Conservation (phyloP, 352 stramenopile genomes). For the Globisporangium middletonii region DNA sequence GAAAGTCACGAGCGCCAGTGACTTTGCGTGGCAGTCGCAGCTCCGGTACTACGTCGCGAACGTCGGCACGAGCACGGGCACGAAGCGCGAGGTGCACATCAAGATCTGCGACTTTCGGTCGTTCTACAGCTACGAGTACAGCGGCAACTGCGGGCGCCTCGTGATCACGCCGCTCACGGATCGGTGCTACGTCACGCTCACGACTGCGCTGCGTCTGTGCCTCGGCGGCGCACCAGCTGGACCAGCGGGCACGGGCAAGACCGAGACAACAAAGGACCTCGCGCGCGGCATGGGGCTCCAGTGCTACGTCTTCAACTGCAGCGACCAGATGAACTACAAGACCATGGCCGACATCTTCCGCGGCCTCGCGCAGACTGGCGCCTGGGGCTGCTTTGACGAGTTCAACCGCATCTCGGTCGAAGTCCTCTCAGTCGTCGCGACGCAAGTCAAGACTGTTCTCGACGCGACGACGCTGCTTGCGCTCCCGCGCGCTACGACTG, state of each 20-base stretch:
- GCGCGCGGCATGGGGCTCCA: slow-evolving; percentile 68
- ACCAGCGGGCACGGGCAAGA: slow-evolving; percentile 83
- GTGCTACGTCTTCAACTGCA: slow-evolving; percentile 88
- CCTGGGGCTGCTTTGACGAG: slow-evolving; percentile 96
- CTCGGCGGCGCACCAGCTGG: slow-evolving; percentile 73
- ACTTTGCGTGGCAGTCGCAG: slow-evolving; percentile 95
- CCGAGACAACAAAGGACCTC: slow-evolving; percentile 82
- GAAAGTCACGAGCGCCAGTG: slow-evolving; percentile 87
- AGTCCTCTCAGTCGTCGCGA: slow-evolving; percentile 93
- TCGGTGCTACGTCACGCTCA: slow-evolving; percentile 87
- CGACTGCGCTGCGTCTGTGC: slow-evolving; percentile 70
- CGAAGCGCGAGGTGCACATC: slow-evolving; percentile 77
- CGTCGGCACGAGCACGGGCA: slow-evolving; percentile 24
- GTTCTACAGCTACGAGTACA: slow-evolving; percentile 96
- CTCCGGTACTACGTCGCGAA: slow-evolving; percentile 90
- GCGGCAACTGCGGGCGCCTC: slow-evolving; percentile 89
- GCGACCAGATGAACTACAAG: slow-evolving; percentile 93
- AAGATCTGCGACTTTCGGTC: slow-evolving; percentile 89
- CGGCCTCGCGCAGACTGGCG: slow-evolving; percentile 91
- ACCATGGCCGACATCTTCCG: slow-evolving; percentile 96
- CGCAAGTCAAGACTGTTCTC: slow-evolving; percentile 97
- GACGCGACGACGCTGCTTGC: slow-evolving; percentile 62
- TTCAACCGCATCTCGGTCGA: slow-evolving; percentile 97
- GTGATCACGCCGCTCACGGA: slow-evolving; percentile 93
- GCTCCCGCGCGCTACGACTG: slow-evolving; percentile 9